Conservation (phyloP, 768 basidiomycete genomes). For the Panaeolus cyanescens region DNA sequence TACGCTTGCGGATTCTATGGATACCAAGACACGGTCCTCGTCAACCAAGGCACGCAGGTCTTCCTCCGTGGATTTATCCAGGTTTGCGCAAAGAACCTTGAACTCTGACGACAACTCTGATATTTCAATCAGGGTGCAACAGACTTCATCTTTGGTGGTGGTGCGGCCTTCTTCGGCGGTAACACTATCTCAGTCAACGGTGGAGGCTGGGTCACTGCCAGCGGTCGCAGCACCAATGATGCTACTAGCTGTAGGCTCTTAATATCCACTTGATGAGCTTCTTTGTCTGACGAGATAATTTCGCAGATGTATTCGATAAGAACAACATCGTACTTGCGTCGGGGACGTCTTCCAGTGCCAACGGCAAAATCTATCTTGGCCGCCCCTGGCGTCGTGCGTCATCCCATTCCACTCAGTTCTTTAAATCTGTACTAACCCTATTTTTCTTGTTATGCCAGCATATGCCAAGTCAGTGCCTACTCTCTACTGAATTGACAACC, state of each 20-base stretch:
- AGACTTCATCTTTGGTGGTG: constrained; percentile 53
- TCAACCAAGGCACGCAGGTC: constrained; percentile 49
- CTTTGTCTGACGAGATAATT: background rate
- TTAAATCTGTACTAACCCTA: too few relatives aligned
- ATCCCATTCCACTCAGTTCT: too few relatives aligned
- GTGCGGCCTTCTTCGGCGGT: constrained; percentile 47
- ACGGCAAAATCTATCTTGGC: constrained; percentile 42
- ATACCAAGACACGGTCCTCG: constrained; percentile 49
- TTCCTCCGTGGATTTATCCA: constrained; percentile 49
- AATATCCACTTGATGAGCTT: background rate
- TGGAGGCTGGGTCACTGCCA: constrained; percentile 49
- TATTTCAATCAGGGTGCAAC: constrained; percentile 37
- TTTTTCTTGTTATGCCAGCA: constrained; percentile 49
- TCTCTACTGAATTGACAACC: background rate
- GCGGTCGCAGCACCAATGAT: constrained; percentile 46
- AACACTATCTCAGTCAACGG: constrained; percentile 49
- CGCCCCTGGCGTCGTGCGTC: constrained; percentile 48
- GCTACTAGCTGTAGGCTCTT: constrained; percentile 28
- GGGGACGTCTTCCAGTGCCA: constrained; percentile 36
- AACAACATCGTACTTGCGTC: constrained; percentile 45
- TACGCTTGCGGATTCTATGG: constrained; percentile 49
- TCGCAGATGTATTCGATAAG: constrained; percentile 42
- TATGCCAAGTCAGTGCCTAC: constrained; percentile 46
- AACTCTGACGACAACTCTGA: background rate
- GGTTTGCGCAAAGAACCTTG: constrained; percentile 20